Evolutionary conservation across 352 stramenopile genomes (phyloP), one percentile per base, ranked within the genome.

Genomic region (Globisporangium middletonii): DNA sequence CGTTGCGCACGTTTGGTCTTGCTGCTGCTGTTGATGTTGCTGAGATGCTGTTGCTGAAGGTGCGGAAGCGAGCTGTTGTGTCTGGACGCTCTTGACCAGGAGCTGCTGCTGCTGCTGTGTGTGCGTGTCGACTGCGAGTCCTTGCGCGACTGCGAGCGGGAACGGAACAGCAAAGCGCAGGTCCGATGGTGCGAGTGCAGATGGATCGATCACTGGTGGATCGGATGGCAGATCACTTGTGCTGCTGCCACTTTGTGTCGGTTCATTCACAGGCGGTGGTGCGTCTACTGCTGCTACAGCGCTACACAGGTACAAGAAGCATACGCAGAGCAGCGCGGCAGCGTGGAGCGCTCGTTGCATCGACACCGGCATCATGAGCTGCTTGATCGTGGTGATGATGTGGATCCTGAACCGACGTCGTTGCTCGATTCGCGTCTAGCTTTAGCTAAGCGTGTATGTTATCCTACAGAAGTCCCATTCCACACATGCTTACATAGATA

Each of bases 141-240:
- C 27, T 9, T 61, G 60, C 13, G 11, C 41, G 3, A 27, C n/a
- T 23, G 33, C 23, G 6, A 60, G 26, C 3, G 52, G 28, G 27
- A 65, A 65, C 16, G 60, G 53, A 5, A 61, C 47, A 2, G 42
- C 8, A 37, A 65, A 65, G 47, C 41, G 30, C 35, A 57, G 15
- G 45, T 65, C 47, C 7, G 30, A 0, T 35, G 57, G 30, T 9
- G 30, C 18, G 48, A 33, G 12, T 9, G 13, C 3, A n/a, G 26
- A n/a, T 51, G 9, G 23, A 33, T 51, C 28, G 7, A 12, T 23
- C 3, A 4, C 19, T 51, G 45, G 15, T 30, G 45, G 23, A 35
- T 30, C 46, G n/a, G 26, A 37, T 28, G 15, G 33, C 7, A 9
- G 33, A 38, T 38, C 33, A 9, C 33, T 38, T 7, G 6, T 38